Percentiles rank a stretch among this genome's conserved stretches.
Conservation (phyloP, 108 stramenopile genomes). For the Seminavis robusta region DNA sequence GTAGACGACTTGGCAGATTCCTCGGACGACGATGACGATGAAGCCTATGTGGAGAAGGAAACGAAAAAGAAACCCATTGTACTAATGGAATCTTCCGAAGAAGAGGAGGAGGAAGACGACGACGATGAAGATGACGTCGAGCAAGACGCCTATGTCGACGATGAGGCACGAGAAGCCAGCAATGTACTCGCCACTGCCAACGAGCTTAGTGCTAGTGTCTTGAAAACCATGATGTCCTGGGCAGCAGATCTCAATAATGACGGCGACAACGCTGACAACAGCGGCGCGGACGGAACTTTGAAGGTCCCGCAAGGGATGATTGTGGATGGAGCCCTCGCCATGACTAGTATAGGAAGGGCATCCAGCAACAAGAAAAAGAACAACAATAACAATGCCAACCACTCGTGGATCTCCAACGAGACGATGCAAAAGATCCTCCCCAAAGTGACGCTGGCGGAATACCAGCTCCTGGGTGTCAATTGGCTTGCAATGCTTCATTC, state of each 20-base stretch:
- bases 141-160: constrained; percentile 47
- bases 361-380: background rate
- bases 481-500: constrained; percentile 81
- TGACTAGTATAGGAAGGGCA: constrained; percentile 14
- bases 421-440: constrained; percentile 57
- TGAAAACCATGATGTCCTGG: constrained; percentile 61
- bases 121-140: constrained; percentile 42
- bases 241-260: constrained; percentile 4
- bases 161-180: constrained; percentile 61
- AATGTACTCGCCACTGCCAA: constrained; percentile 64
- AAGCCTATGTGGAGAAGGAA: constrained; percentile 10
- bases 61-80: background rate
- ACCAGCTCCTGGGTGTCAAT: constrained; percentile 86
- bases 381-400: constrained; percentile 2
- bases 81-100: background rate
- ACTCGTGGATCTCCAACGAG: constrained; percentile 61
- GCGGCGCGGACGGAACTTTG: background rate
- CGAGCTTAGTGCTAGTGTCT: constrained; percentile 57
- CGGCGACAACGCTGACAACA: constrained; percentile 1
- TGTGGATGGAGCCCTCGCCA: constrained; percentile 56
- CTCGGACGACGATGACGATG: constrained; percentile 13
- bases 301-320: constrained; percentile 42
- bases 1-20: background rate
- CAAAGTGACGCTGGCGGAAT: constrained; percentile 59
- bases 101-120: constrained; percentile 20